Evolutionary conservation across 768 basidiomycete genomes (phyloP), one percentile per base, ranked within the genome.

Genomic region (Amanita muscaria): DNA sequence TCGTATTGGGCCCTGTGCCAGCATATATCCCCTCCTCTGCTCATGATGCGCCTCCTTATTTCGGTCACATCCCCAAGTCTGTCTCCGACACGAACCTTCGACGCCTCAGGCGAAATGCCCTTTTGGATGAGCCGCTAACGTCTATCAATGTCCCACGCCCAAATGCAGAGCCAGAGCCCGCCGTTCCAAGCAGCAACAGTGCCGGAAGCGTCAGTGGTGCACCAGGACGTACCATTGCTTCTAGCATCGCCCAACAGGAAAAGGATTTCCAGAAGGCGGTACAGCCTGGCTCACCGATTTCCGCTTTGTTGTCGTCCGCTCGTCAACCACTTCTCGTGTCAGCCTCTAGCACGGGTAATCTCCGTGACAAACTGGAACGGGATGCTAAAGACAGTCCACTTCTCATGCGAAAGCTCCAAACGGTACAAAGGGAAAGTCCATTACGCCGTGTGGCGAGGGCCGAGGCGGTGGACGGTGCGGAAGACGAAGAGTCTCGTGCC

Each of bases 251-350:
- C 3, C 76, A 89, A 54, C 88, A 90, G 58, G 96, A 99, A 74
- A 83, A 84, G 60, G 96, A 98, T 62, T 97, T 98, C 81, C 84
- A 87, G 67, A 83, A 85, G 56, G 96, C 92, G 1, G 88, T 98
- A 1, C 89, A 92, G 57, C 94, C 93, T 5, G 91, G 88, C 33
- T 88, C 85, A 49, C 96, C 96, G 1, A 93, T 99, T 48, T 88
- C 88, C 22, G 89, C 88, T 2, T 66, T 99, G 39, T 74, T 99
- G 54, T 84, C 78, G 53, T 91, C 89, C 2, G 92, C 92, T 5
- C 74, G 84, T 47, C 88, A 91, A 60, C 92, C 92, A 0, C 68
- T 96, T 31, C 66, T 94, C 40, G 84, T 91, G 63, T 72, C 72
- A 15, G 72, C 68, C 16, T 67, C 62, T 14, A 56, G 37, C 12